Evolutionary conservation across 2,329 filamentous ascomycete species (phyloP), one percentile per base, ranked within the genome.

Genomic region (Pseudopithomyces maydicus): DNA sequence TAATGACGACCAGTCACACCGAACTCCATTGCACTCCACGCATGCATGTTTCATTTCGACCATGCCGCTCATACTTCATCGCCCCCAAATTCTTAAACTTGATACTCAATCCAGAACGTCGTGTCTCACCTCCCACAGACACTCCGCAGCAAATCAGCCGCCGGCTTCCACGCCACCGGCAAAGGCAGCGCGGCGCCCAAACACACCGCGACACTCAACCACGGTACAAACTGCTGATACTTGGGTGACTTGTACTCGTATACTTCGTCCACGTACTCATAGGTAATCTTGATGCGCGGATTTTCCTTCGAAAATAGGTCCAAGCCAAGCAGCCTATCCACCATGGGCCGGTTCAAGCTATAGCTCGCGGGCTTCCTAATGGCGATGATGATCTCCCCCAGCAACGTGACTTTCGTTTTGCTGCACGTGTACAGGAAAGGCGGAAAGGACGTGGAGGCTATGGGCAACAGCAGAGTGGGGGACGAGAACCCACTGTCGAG

Each of bases 211-310:
- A 41, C 47, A 15, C 47, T 50, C 22, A 50, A 12, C 47, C 47
- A 50, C 36, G 35, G 47, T 35, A 50, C 35, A 1, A 26, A 20
- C 3, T 17, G 3, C 47, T 41, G 35, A 15, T 23, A 50, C 47
- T 19, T 32, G 15, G 35, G 35, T 22, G 35, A 20, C 20, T 20
- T 15, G 7, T 50, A 41, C 22, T 32, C 47, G 19, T 41, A 41
- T 35, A 36, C 36, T 20, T 50, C 36, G 19, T 50, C 47, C 35
- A 41, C 47, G 20, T 50, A 50, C 47, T 32, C 47, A 23, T 50
- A 50, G 6, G 12, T 17, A n/a, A 50, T 20, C 20, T 15, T 14
- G 12, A 50, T 15, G 7, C 17, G 2, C 8, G 47, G 36, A 41
- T 50, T 41, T 15, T 50, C 47, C 35, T 23, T 17, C 35, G 17